Conservation (phyloP, 768 basidiomycete genomes). For the Termitomyces sp. region DNA sequence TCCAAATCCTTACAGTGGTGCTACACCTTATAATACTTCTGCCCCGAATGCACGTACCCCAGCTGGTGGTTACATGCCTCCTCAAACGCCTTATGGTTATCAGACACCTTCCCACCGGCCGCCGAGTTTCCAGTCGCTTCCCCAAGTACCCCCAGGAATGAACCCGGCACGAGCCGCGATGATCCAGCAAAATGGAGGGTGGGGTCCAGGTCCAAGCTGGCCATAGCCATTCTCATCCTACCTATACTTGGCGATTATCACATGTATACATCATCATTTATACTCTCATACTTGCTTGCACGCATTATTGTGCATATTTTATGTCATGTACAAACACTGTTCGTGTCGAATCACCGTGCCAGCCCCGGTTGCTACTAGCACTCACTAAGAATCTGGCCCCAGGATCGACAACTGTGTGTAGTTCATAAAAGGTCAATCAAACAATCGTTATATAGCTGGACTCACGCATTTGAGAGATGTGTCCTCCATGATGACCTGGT, state of each 20-base stretch:
- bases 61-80: conserved; percentile 19
- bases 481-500: conserved; percentile 93
- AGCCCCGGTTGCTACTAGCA: conserved; percentile 90
- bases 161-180: conserved; percentile 63
- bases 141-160: conserved; percentile 50
- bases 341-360: conserved; percentile 87
- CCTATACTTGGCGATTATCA: background rate
- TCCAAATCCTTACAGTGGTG: conserved; percentile 69
- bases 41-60: conserved; percentile 22
- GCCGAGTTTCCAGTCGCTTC: conserved; percentile 30
- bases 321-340: conserved; percentile 92
- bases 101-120: conserved; percentile 45
- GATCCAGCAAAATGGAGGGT: conserved; percentile 39
- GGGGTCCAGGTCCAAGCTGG: conserved; percentile 19
- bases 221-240: conserved; percentile 5
- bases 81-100: conserved; percentile 37
- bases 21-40: conserved; percentile 35
- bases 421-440: conserved; percentile 14
- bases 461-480: conserved; percentile 89
- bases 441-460: conserved; percentile 12
- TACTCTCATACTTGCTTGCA: background rate
- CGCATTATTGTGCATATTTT: conserved; percentile 27
- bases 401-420: conserved; percentile 77
- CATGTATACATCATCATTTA: conserved; percentile 7
- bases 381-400: conserved; percentile 81